Base-by-base conservation (phyloP, 345 rosid genomes). In the Corchorus olitorius region DNA sequence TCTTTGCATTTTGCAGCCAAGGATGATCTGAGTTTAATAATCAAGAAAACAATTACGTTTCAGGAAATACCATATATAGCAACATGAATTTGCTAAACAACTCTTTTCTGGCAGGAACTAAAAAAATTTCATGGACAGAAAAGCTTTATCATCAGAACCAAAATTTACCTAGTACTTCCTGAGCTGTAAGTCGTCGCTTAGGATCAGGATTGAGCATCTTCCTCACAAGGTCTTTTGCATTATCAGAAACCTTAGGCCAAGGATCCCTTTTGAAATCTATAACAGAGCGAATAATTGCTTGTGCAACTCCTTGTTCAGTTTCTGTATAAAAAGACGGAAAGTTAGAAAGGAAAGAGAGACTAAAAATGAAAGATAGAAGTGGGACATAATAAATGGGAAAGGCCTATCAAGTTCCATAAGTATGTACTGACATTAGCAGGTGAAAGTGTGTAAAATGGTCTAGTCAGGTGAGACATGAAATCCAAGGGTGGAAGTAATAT, bases 251-350 rank as follows among this genome's bases (percentile, higher is more conserved):
- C 86, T 88, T 94, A 54, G 99, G 99, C 99, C 99, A 97, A 43
- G 99, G 99, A 45, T 97, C 99, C 83, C 97, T 92, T 84, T 88
- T 94, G 80, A 97, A 97, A 80, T 93, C 91, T 54, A 97, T 71
- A 33, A 66, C 77, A 35, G 97, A 92, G 75, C 94, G 87, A 83
- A 97, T 88, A 78, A 94, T 94, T 54, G 97, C 98, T 81, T 88
- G 95, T 37, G 98, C 98, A 48, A 97, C 97, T 80, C 99, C 98
- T 83, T 97, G 99, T 77, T 97, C 99, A 55, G 97, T 93, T 86
- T 97, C 99, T 97, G 91, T 79, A 84, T 16, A 64, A 48, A 72
- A 54, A 49, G 20, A 76, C 22, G 37, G 61, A 53, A 67, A 43
- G 8, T 71, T 55, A 10, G 48, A 69, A 49, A 73, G 50, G 35